Conservation (phyloP, 2,329 filamentous ascomycete species). For the Albophoma yamanashiensis region DNA sequence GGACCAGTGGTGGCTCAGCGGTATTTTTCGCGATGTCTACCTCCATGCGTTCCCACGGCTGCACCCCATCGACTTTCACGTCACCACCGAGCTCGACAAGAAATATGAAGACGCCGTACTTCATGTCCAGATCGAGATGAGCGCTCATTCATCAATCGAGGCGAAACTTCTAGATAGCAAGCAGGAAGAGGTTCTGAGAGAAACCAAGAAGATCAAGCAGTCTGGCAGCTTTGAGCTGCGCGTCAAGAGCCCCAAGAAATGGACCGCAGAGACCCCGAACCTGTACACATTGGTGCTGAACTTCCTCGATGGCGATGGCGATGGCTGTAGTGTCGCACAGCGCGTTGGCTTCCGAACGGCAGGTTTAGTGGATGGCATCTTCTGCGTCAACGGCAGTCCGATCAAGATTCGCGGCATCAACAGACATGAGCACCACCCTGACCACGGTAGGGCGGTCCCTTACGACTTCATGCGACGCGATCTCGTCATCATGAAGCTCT, state of each 20-base stretch:
- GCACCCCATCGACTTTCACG: conserved; percentile 44
- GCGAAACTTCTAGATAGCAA: conserved; percentile 25
- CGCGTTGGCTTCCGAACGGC: conserved; percentile 53
- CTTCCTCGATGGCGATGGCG: conserved; percentile 14
- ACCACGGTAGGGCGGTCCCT: conserved; percentile 50
- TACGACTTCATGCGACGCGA: conserved; percentile 50
- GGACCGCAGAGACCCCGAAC: conserved; percentile 59
- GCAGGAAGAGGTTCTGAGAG: conserved; percentile 14
- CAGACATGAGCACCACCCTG: conserved; percentile 58
- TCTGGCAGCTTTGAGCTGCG: conserved; percentile 29
- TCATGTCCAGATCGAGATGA: conserved; percentile 31
- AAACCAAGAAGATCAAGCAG: conserved; percentile 11
- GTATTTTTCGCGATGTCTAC: conserved; percentile 61
- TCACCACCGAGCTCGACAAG: conserved; percentile 44
- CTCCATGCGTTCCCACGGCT: conserved; percentile 49
- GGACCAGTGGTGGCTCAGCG: conserved; percentile 59
- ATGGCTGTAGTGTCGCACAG: conserved; percentile 32
- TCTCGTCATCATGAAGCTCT: conserved; percentile 53
- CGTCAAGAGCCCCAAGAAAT: conserved; percentile 45
- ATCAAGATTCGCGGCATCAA: conserved; percentile 60
- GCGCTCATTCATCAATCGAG: conserved; percentile 18
- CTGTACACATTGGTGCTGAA: conserved; percentile 41
- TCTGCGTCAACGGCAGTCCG: conserved; percentile 53
- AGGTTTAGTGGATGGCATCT: conserved; percentile 48
- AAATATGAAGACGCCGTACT: conserved; percentile 43